phyloP scores from a whole-genome alignment of 495 filamentous ascomycete species.

The Hypoxylon cercidicola region DNA sequence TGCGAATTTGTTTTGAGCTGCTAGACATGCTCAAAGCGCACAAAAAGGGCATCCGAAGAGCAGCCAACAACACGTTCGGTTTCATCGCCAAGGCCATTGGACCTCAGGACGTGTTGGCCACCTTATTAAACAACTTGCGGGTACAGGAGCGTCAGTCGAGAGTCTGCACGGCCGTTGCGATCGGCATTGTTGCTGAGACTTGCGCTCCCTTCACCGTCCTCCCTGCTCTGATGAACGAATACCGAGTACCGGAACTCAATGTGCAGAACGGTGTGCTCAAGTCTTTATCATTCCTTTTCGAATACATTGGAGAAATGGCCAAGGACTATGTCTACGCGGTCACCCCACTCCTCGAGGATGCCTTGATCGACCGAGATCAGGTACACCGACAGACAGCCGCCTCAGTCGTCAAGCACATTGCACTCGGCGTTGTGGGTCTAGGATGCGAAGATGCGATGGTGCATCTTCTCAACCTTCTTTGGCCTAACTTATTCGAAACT shows the following conservation, averaged over 20 bases:
- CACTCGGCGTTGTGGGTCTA: slow-evolving; percentile 92
- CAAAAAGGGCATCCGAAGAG: slow-evolving; percentile 98
- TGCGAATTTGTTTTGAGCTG: slow-evolving; percentile 99
- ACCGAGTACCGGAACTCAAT: slow-evolving; percentile 97
- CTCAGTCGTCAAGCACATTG: slow-evolving; percentile 95
- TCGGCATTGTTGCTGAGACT: slow-evolving; percentile 99
- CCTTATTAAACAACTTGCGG: slow-evolving; percentile 93
- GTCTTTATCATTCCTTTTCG: slow-evolving; percentile 95
- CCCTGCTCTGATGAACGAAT: slow-evolving; percentile 99
- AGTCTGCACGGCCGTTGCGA: slow-evolving; percentile 98
- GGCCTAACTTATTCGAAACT: slow-evolving; percentile 98
- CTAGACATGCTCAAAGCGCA: slow-evolving; percentile 99
- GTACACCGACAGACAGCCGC: slow-evolving; percentile 98
- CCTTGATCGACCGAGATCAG: slow-evolving; percentile 97
- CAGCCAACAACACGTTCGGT: slow-evolving; percentile 99
- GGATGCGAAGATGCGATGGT: slow-evolving; percentile 99
- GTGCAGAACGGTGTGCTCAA: slow-evolving; percentile 99
- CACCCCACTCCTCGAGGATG: slow-evolving; percentile 96
- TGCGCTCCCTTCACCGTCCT: slow-evolving; percentile 98
- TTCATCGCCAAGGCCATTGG: slow-evolving; percentile 99
- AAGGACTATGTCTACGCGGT: slow-evolving; percentile 99
- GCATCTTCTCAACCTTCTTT: slow-evolving; percentile 94
- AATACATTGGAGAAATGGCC: slow-evolving; percentile 99
- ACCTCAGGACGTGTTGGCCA: slow-evolving; percentile 95
- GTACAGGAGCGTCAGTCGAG: slow-evolving; percentile 98